Evolutionary conservation across 1,284 basidiomycete species (phyloP), one percentile per base, ranked within the genome.

Genomic region (Entoloma clypeatum): DNA sequence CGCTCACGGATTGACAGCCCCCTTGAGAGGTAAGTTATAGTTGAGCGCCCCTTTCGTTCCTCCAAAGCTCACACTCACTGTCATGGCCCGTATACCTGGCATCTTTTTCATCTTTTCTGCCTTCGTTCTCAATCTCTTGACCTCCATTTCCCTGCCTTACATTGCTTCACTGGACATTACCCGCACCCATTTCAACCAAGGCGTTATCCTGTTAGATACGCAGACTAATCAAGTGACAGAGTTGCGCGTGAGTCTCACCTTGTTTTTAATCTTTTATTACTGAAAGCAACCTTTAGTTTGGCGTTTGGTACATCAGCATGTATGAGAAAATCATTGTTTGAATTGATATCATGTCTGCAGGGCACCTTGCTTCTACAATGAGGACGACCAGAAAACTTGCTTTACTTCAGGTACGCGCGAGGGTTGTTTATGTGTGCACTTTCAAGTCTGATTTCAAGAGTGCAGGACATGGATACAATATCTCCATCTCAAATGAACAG

Each of bases 111-210:
- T 87, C 39, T 65, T 77, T 50, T 61, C 60, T 38, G 82, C 86
- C 19, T 72, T 86, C 45, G 70, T 83, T 4, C 72, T 87, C 41
- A 74, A 72, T 53, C 65, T 86, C 58, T 62, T 88, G 48, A 74
- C 78, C 31, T 78, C 83, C 14, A 69, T 88, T 36, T 86, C 84
- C 3, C 63, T 86, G 5, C 86, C 85, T 1, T 79, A 65, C 61
- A 63, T 87, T 19, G 65, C 75, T 22, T 73, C 70, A 0, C 63
- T 86, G 47, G 85, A 87, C 59, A 67, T 87, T 50, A 68, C 72
- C 3, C 76, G 83, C 23, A 68, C 74, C 4, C 67, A 74, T 41
- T 78, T 79, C 44, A 63, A 57, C 7, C 55, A 54, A 14, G 59
- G 59, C 8, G 59, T 49, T 9, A 45, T 59, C 23, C 56, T 64